Conservation (phyloP, 768 basidiomycete species). For the Epithele typhae region DNA sequence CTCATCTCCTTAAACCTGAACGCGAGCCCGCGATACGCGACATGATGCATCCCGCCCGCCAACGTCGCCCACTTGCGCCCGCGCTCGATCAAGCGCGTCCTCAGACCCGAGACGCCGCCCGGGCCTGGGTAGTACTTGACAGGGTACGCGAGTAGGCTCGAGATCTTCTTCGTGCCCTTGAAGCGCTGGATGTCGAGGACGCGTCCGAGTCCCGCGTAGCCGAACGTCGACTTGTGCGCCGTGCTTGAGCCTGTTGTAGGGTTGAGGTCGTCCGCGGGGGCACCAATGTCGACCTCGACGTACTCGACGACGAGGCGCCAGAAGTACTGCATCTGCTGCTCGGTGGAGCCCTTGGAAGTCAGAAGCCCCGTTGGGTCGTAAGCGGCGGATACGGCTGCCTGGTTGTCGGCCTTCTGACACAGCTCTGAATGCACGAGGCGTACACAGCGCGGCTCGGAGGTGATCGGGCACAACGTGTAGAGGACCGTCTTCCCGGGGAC, state of each 20-base stretch:
- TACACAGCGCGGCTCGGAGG: slow-evolving; percentile 51
- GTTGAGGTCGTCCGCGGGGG: slow-evolving; percentile 3
- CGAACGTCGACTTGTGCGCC: slow-evolving; percentile 11
- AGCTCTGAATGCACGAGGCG: slow-evolving; percentile 39
- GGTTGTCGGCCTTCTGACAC: slow-evolving; percentile 19
- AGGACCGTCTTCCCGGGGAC: slow-evolving; percentile 47
- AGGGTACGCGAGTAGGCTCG: slow-evolving; percentile 47
- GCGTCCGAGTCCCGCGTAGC: slow-evolving; percentile 21
- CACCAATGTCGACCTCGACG: slow-evolving; percentile 38
- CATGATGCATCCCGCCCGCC: slow-evolving; percentile 49
- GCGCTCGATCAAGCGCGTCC: slow-evolving; percentile 37
- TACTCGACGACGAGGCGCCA: slow-evolving; percentile 49
- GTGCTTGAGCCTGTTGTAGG: not conserved
- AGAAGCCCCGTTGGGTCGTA: slow-evolving; percentile 21
- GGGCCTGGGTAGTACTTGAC: slow-evolving; percentile 42
- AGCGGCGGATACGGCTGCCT: slow-evolving; percentile 11
- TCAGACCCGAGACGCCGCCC: slow-evolving; percentile 36
- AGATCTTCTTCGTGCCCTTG: slow-evolving; percentile 49
- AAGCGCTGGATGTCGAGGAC: slow-evolving; percentile 37
- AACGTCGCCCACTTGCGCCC: slow-evolving; percentile 54
- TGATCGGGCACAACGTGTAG: slow-evolving; percentile 49
- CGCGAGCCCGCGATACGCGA: slow-evolving; percentile 52
- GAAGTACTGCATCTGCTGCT: slow-evolving; percentile 36
- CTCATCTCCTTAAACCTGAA: slow-evolving; percentile 30
- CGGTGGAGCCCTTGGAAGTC: slow-evolving; percentile 8